A percentile compares a stretch with the other conserved stretches of the same genome.
These are phyloP conservation scores for Mortierella sp. DNA, from an alignment of 371 early-diverging fungal species.

Conservation along the genomic window DNA sequence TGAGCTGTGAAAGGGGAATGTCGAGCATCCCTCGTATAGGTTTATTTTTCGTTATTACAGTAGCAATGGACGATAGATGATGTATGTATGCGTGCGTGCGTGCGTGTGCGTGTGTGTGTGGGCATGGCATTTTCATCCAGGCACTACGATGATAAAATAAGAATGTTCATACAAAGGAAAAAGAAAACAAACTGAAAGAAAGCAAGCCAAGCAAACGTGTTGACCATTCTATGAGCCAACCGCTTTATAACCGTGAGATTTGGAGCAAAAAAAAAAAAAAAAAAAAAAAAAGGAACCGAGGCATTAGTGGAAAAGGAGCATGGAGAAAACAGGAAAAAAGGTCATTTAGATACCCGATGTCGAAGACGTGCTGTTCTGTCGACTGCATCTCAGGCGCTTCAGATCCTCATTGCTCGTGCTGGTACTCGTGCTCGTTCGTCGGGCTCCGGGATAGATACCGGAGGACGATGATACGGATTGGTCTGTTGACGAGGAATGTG, in stretches of 20 bases:
- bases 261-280: conserved; percentile 4
- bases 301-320: too few species aligned
- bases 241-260: neutral
- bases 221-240: neutral
- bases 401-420: conserved; percentile 52
- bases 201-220: neutral
- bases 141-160: too few species aligned
- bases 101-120: too few species aligned
- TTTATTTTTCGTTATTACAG: neutral
- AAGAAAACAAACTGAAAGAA: neutral
- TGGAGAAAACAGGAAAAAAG: neutral
- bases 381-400: conserved; percentile 50
- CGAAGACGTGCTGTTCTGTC: conserved; percentile 42
- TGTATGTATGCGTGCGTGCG: too few species aligned
- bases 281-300: conserved; percentile 1
- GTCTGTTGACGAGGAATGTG: conserved; percentile 18
- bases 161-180: neutral
- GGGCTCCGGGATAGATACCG: conserved; percentile 41
- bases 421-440: conserved; percentile 47
- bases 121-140: too few species aligned
- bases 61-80: too few species aligned
- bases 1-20: too few species aligned
- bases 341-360: conserved; percentile 24
- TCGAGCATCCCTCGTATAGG: too few species aligned
- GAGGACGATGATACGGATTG: conserved; percentile 27